Percentiles rank a stretch among this genome's conserved stretches.
Conservation (phyloP, 257 asterid species). For the Coffea canephora region DNA sequence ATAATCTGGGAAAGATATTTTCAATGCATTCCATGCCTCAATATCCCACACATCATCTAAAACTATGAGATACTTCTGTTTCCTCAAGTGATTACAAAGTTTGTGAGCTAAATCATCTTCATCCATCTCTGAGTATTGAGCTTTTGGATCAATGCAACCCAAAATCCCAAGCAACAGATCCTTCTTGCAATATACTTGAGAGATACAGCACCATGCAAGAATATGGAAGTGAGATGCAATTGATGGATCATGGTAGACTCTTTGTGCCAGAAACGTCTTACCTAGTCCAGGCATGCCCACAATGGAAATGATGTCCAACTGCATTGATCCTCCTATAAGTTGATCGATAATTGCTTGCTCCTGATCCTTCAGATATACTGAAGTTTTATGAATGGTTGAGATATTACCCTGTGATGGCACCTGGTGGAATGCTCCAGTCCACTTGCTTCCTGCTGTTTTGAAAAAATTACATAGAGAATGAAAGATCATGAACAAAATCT, state of each 20-base stretch:
- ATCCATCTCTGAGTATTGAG: neutral
- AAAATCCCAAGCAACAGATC: conserved; percentile 13
- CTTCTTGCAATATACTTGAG: conserved; percentile 2
- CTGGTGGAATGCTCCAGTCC: no score
- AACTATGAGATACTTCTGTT: neutral
- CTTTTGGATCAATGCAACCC: neutral
- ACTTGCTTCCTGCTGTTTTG: no score
- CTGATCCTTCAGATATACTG: no score
- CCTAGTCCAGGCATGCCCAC: conserved; percentile 21
- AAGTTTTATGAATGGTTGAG: no score
- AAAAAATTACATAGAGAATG: no score
- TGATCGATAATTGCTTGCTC: no score
- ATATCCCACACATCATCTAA: conserved; percentile 23
- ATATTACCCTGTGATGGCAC: neutral
- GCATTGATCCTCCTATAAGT: no score
- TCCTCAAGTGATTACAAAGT: neutral
- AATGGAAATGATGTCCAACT: conserved; percentile 12
- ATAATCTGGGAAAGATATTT: conserved; percentile 9
- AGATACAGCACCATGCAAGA: conserved; percentile 13
- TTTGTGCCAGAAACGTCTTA: conserved; percentile 15
- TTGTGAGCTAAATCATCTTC: neutral
- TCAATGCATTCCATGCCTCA: conserved; percentile 17
- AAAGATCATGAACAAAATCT: no score
- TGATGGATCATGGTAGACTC: conserved; percentile 4
- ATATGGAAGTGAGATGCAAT: neutral